Base-by-base conservation (phyloP, 768 basidiomycete species). In the Sutorius australiensis region DNA sequence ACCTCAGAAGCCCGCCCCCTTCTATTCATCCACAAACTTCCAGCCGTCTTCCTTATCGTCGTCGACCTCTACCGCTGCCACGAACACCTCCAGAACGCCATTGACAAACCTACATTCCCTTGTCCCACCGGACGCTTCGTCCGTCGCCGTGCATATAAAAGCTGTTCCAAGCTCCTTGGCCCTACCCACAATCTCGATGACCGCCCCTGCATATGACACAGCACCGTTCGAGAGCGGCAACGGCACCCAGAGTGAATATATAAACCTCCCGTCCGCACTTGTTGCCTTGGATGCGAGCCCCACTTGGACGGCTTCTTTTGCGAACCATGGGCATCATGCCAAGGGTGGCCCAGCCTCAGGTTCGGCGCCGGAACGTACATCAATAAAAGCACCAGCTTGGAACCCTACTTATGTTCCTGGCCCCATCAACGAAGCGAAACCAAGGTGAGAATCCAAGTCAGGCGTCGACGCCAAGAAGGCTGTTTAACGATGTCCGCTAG, bases 361-460 rank as follows among this genome's bases (percentile, higher is more conserved):
- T 42, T 7, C 5, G 33, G 39, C 21, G 10, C 27, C 43, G 32
- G 19, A 28, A 37, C 27, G 14, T 9, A 43, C 30, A 17, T 17
- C 51, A 46, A 24, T 13, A 13, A 17, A 6, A 3, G 30, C 5
- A 30, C 24, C 36, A 21, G 32, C 12, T 6, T 33, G 27, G 14
- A 32, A 33, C 16, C n/a, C 21, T 39, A 17, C 28, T 32, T 24
- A 19, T 41, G 45, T 33, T 44, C 40, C 34, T 10, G 17, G 36
- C 21, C 24, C 28, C 6, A 12, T 28, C 3, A 12, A n/a, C 32
- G 27, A 12, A 17, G 28, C 30, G 13, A 40, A 14, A 14, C 13
- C 16, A 16, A 62, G 60, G 60, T 62, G 40, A 61, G 48, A 37
- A 21, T 41, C 9, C 2, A 16, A 5, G 44, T 24, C 13, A 17